A percentile compares a stretch with the other conserved stretches of the same genome.
Conservation (phyloP, 2,329 filamentous ascomycete genomes). For the Tolypocladium pustulatum region DNA sequence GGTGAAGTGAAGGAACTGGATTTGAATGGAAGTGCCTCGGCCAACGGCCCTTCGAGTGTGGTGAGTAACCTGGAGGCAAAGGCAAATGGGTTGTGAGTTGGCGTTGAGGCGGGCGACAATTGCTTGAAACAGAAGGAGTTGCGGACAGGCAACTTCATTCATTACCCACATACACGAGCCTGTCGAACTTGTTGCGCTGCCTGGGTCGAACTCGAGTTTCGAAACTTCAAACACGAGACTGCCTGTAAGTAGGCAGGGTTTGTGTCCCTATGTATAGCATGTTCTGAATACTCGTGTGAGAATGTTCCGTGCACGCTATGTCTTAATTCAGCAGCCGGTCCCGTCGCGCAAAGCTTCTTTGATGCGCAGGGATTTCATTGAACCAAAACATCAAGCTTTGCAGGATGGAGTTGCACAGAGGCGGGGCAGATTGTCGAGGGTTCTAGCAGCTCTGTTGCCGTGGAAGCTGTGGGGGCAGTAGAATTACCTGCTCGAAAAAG, state of each 20-base stretch:
- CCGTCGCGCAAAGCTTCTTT: not conserved
- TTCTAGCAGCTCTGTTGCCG: conserved; percentile 7
- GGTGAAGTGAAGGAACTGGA: conserved; percentile 4
- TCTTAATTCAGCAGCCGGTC: not conserved
- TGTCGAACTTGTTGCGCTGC: not conserved
- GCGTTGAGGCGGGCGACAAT: not conserved
- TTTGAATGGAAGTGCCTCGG: conserved; percentile 5
- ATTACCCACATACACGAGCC: not conserved
- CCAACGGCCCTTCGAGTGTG: conserved; percentile 4
- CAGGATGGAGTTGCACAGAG: not conserved
- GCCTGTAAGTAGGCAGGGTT: not conserved
- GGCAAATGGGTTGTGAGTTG: conserved; percentile 9
- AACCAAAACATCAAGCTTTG: not conserved
- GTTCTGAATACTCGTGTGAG: not conserved
- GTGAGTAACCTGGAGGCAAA: conserved; percentile 11
- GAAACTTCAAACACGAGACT: not conserved
- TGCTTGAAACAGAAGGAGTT: not conserved
- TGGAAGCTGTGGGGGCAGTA: conserved; percentile 7
- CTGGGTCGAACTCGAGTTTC: not conserved
- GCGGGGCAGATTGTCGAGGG: not conserved
- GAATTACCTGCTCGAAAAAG: conserved; percentile 2
- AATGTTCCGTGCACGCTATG: not conserved
- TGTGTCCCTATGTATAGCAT: not conserved
- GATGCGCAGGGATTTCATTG: not conserved
- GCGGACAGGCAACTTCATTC: not conserved